Evolutionary conservation across 371 early-diverging fungal genomes (phyloP), one percentile per base, ranked within the genome.

Genomic region (Mucor plumbeus): DNA sequence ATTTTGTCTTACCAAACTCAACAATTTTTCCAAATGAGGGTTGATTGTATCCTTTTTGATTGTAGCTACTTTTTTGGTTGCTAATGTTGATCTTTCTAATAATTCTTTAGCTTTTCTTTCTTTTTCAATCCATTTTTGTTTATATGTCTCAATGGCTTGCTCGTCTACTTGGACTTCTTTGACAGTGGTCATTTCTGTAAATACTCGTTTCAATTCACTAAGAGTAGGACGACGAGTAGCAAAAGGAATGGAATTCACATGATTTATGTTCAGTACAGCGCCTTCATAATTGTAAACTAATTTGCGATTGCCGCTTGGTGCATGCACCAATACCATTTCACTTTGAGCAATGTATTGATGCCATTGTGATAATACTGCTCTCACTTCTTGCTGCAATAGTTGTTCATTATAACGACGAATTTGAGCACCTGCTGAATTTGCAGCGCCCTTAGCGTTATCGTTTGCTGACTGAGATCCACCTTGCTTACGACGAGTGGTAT

Each of bases 401-500:
- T 80, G 84, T 71, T 98, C 97, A 69, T 97, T 97, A 75, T 95
- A 88, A 64, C 97, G 81, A 48, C 99, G 85, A 35, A 98, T 84
- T 58, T 86, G 85, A 0, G 98, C 95, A 60, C 98, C 98, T 8
- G 96, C 98, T 9, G 95, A 95, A 21, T 92, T 92, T 1, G 97
- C 97, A 7, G 85, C 86, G 17, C 94, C 95, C 71, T 92, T 93
- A 11, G 91, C 80, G 43, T 81, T 84, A 75, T 96, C 97, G 61
- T 93, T 88, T 17, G 87, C 83, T 10, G 87, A 84, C 77, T 98
- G 99, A 14, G 94, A 82, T 0, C 97, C 97, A 69, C 99, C 99
- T 75, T 98, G 98, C 71, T 98, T 97, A 65, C 95, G 76, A 56
- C 99, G 89, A 2, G 96, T 96, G 6, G 97, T 97, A 76, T 98